Evolutionary conservation across 2,329 filamentous ascomycete genomes (phyloP), one percentile per base, ranked within the genome.

Genomic region (Diplodia sapinea): DNA sequence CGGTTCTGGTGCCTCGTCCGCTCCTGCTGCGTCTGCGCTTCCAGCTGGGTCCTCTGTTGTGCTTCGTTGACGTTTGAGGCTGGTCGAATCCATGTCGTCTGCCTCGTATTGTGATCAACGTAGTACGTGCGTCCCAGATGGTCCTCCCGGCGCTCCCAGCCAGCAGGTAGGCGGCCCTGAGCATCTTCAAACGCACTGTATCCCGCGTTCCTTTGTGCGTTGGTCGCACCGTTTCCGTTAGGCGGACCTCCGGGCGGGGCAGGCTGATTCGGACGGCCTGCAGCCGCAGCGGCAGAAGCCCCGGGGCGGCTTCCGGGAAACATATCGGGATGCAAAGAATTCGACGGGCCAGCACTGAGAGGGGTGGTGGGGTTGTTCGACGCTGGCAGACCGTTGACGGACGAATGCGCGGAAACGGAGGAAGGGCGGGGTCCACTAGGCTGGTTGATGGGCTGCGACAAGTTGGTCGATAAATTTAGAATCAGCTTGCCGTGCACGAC

Each of bases 401-500:
- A 78, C 4, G 77, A 75, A 61, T 79, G 75, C 56, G 74, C 71
- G 31, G 77, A 78, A 13, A 68, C 66, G n/a, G 66, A 68, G 36
- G 66, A 68, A 40, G 66, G 59, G 38, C 65, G 68, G 8, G 66
- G 57, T 3, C 66, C 66, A n/a, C 57, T 68, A 26, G 50, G 66
- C 26, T 75, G 72, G 33, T 79, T 76, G 70, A 89, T 86, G 7
- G 93, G 92, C 17, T 87, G 81, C 52, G 86, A 84, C 23, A 98
- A 86, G 78, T 99, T 97, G 63, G 94, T 97, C 12, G 94, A 97
- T 13, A 99, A 84, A 78, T 96, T 98, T 70, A 99, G 88, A 74
- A 99, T 99, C 66, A 99, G 87, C 81, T 98, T 98, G 70, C 95
- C 95, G 77, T 99, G 94, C 40, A 99, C 95, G 67, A 98, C 93